Percentiles rank a stretch among this genome's conserved stretches.
These are phyloP conservation scores for Nemania sp. DNA, from an alignment of 2,329 filamentous ascomycete species.

Conservation along the genomic window DNA sequence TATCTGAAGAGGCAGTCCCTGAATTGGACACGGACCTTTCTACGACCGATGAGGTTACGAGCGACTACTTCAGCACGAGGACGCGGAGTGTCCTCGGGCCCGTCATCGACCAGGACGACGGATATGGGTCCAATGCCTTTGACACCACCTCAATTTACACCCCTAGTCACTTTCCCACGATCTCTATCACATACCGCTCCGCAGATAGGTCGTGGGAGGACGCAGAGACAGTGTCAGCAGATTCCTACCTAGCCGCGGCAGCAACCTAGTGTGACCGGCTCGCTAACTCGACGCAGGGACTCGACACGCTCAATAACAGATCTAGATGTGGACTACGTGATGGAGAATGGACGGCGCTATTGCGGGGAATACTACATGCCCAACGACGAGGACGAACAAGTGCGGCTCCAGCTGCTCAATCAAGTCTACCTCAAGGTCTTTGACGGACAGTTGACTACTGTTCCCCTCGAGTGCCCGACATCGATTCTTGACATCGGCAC, in stretches of 20 bases:
- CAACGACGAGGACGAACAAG: conserved; percentile 68
- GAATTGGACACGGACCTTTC: conserved; percentile 39
- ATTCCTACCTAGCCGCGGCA: background rate
- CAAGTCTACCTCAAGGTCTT: conserved; percentile 63
- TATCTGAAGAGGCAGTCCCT: conserved; percentile 35
- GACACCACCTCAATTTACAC: conserved; percentile 53
- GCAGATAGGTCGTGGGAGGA: conserved; percentile 44
- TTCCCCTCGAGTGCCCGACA: conserved; percentile 47
- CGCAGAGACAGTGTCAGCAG: conserved; percentile 47
- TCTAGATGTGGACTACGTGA: conserved; percentile 58
- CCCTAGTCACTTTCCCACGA: conserved; percentile 46
- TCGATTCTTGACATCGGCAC: conserved; percentile 63
- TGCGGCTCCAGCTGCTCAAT: conserved; percentile 64
- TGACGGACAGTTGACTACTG: conserved; percentile 50
- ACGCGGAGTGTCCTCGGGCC: conserved; percentile 35
- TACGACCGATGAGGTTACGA: conserved; percentile 39
- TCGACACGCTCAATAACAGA: conserved; percentile 55
- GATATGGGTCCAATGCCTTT: conserved; percentile 30
- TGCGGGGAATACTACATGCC: conserved; percentile 68
- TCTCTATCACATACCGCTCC: conserved; percentile 42
- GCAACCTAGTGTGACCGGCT: background rate
- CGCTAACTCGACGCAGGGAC: conserved; percentile 32
- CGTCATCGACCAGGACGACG: conserved; percentile 33
- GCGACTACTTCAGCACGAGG: conserved; percentile 38
- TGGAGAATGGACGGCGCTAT: conserved; percentile 66